These are phyloP conservation scores for Pythium pectinolyticum DNA, from an alignment of 352 stramenopile genomes.

Conservation along the genomic window DNA sequence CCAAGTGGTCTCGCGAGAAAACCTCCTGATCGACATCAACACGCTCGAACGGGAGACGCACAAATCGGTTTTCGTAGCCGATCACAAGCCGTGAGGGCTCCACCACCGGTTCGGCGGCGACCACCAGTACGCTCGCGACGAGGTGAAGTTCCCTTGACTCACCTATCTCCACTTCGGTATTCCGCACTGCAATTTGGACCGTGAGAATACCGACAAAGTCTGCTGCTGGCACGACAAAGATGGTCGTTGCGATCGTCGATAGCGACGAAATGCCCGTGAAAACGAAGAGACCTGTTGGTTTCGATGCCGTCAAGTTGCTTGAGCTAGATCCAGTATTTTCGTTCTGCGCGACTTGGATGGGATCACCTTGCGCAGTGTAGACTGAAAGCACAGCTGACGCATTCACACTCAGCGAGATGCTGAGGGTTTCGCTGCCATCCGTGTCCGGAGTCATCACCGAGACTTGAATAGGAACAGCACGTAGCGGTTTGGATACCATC, in stretches of 20 bases:
- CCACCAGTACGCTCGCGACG: constrained; percentile 17
- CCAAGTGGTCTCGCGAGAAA: constrained; percentile 14
- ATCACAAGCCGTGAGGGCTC: constrained; percentile 5
- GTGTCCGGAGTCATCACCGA: constrained; percentile 10
- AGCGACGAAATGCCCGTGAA: neutral
- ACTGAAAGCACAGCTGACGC: constrained; percentile 11
- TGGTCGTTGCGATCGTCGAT: neutral
- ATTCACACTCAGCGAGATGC: constrained; percentile 9
- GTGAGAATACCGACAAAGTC: constrained; percentile 22
- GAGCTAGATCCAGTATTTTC: neutral
- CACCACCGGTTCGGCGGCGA: constrained; percentile 18
- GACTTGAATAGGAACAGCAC: constrained; percentile 8
- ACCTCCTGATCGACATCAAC: constrained; percentile 20
- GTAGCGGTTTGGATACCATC: constrained; percentile 19
- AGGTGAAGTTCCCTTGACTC: neutral
- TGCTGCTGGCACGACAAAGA: constrained; percentile 8
- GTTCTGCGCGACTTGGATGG: neutral
- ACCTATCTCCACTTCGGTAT: constrained; percentile 7
- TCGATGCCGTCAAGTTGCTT: neutral
- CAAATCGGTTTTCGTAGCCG: neutral
- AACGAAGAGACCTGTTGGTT: neutral
- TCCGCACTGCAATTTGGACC: constrained; percentile 1
- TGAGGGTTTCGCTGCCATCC: constrained; percentile 17
- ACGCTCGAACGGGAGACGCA: constrained; percentile 15
- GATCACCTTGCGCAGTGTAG: neutral